Base-by-base conservation (phyloP, 2,329 filamentous ascomycete species). In the Tolypocladium tropicale region DNA sequence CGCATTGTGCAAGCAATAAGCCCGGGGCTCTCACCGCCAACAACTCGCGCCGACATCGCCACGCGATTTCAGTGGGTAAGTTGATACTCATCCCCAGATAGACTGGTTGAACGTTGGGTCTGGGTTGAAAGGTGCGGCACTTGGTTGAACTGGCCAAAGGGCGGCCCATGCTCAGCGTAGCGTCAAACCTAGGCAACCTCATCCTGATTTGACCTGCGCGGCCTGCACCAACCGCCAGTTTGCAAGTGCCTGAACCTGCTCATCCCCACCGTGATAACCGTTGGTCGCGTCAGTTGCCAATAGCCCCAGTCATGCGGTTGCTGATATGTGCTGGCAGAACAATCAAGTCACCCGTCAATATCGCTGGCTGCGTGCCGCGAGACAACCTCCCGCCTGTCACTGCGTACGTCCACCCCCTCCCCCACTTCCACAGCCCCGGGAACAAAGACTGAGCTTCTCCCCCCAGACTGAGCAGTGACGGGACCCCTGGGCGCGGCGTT, bases 401-500 rank as follows among this genome's bases (percentile, higher is more conserved):
- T 33, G 55, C 52, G 54, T 60, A 52, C 23, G 55, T 53, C 25
- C n/a, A 46, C 37, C 25, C n/a, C 43, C 39, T n/a, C 23, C 25
- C 46, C 25, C 33, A n/a, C 32, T 12, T 33, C 23, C 55, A 46
- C 52, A 23, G 25, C 51, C 14, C 18, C 16, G 39, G 36, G 52
- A 53, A 10, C 36, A 50, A 56, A 48, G 46, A 55, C 58, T 58
- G 59, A 57, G 36, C 16, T 54, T 21, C 25, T 50, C 48, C 34
- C 62, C 60, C 12, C 53, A 67, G 67, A 60, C 66, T 66, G 63
- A 66, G 64, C 64, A 70, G 64, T 60, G 72, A 75, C 70, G 69
- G 66, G 49, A 48, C 67, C 76, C 74, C 65, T 72, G 74, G 61
- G 73, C 71, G 58, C 69, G 76, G 53, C 71, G 72, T 62, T 74